Base-by-base conservation (phyloP, 192 early-diverging fungal genomes). In the Coemansia aciculifera region DNA sequence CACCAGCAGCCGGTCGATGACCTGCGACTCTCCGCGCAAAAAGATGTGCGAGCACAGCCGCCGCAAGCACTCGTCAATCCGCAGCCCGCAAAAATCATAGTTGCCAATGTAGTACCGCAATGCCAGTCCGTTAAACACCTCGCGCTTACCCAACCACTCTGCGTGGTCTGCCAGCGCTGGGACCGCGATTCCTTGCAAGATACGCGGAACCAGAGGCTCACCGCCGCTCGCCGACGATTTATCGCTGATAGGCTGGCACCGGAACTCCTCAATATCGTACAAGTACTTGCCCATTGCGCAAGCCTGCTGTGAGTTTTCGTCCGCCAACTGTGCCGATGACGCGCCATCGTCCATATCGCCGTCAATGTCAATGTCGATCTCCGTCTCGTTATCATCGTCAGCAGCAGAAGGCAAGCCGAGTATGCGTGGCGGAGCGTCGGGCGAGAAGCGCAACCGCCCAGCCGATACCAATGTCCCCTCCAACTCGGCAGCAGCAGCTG, bases 1-100 rank as follows among this genome's bases (percentile, higher is more conserved):
- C 62, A 89, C 88, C 52, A 99, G 75, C 42, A 99, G 90, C 31
- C 97, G 88, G 78, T 95, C 95, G 34, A 99, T 90, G 60, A 92
- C 87, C 74, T 99, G 97, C 15, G 95, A 89, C 78, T 99, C 97
- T 31, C 92, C 97, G 52, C 91, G 92, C 62, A 99, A 77, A 21
- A 89, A 88, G 0, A 96, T 84, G 27, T 93, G 90, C 39, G 79
- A 77, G 68, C 94, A 94, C 57, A 98, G 73, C 23, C 74, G 78
- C 75, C 95, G 84, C 60, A 98, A 91, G 12, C 91, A 92, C 61
- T 85, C 78, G 68, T 96, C 95, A 15, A 98, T 75, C 27, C 88
- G 83, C 68, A 87, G 72, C 29, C 78, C 83, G 9, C 64, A 42
- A 66, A 94, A 95, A 68, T 94, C 89, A 83, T 90, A 95, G 74